These are phyloP conservation scores for Penicillium sp. DNA, from an alignment of 2,329 filamentous ascomycete species.

Conservation along the genomic window DNA sequence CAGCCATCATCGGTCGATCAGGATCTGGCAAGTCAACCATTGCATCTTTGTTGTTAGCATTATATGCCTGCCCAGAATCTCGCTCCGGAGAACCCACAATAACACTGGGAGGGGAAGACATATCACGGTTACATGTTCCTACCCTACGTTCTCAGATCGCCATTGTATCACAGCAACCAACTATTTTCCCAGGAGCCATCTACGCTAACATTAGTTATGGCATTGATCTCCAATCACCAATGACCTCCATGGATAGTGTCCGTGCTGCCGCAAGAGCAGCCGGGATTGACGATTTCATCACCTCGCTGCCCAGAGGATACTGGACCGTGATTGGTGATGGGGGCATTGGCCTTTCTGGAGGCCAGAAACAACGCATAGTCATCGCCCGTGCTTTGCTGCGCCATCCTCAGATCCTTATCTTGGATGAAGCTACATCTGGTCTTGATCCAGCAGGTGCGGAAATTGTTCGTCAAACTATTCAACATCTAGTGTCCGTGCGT, in stretches of 20 bases:
- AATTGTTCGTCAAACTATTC: conserved; percentile 64
- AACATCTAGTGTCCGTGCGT: conserved; percentile 47
- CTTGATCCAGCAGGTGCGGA: conserved; percentile 70
- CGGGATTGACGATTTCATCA: conserved; percentile 74
- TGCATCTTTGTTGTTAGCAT: conserved; percentile 68
- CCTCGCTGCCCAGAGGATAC: conserved; percentile 69
- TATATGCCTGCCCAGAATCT: conserved; percentile 57
- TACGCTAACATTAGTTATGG: conserved; percentile 71
- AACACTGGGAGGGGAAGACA: conserved; percentile 53
- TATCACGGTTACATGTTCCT: conserved; percentile 59
- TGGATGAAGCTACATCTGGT: conserved; percentile 85
- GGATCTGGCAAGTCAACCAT: conserved; percentile 93
- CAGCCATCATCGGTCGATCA: conserved; percentile 78
- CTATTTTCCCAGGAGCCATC: conserved; percentile 54
- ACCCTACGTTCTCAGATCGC: conserved; percentile 62
- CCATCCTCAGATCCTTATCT: conserved; percentile 68
- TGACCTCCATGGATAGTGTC: conserved; percentile 50
- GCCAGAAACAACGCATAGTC: conserved; percentile 77
- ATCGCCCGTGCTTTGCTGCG: conserved; percentile 78
- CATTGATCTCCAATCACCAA: conserved; percentile 55
- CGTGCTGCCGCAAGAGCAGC: conserved; percentile 57
- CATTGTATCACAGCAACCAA: conserved; percentile 63
- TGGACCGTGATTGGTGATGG: conserved; percentile 75
- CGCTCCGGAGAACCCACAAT: conserved; percentile 46
- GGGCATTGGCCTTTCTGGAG: conserved; percentile 71